phyloP scores from a whole-genome alignment of 441 rosid genomes.

The Populus hybrid region DNA sequence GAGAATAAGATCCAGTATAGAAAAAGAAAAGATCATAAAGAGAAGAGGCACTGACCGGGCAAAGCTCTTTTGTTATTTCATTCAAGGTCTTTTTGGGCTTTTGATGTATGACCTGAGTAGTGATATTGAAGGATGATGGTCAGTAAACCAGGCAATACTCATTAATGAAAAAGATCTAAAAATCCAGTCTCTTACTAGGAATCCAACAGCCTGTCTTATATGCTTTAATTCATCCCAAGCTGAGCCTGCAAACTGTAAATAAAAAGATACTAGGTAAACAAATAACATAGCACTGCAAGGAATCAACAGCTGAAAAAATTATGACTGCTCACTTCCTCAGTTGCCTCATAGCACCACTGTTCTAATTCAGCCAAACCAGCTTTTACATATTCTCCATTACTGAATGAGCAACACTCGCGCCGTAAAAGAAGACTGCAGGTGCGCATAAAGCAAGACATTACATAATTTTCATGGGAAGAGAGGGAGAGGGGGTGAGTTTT shows the following conservation, averaged over 20 bases:
- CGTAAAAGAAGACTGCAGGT: conserved; percentile 89
- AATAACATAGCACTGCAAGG: background rate
- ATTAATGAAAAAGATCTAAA: conserved; percentile 7
- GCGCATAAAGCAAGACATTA: background rate
- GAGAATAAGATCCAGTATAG: too few species aligned
- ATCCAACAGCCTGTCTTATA: conserved; percentile 98
- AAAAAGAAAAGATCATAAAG: too few species aligned
- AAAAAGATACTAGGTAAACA: conserved; percentile 20
- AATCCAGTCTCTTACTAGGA: conserved; percentile 55
- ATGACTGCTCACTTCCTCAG: conserved; percentile 71
- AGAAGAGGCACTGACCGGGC: conserved; percentile 58
- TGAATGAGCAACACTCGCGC: conserved; percentile 97
- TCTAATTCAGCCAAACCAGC: conserved; percentile 93
- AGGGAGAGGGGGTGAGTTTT: background rate
- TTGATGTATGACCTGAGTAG: conserved; percentile 87
- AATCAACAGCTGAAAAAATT: conserved; percentile 15
- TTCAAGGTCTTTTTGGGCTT: conserved; percentile 88
- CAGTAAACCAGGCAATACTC: conserved; percentile 12
- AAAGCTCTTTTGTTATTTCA: conserved; percentile 90
- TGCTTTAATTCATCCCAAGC: conserved; percentile 98
- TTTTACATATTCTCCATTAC: conserved; percentile 96
- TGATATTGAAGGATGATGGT: conserved; percentile 15
- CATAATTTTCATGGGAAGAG: conserved; percentile 13
- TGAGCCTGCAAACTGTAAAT: conserved; percentile 75
- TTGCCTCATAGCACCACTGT: conserved; percentile 79